Base-by-base conservation (phyloP, 2,329 filamentous ascomycete genomes). In the Fusarium brevicatenulatum region DNA sequence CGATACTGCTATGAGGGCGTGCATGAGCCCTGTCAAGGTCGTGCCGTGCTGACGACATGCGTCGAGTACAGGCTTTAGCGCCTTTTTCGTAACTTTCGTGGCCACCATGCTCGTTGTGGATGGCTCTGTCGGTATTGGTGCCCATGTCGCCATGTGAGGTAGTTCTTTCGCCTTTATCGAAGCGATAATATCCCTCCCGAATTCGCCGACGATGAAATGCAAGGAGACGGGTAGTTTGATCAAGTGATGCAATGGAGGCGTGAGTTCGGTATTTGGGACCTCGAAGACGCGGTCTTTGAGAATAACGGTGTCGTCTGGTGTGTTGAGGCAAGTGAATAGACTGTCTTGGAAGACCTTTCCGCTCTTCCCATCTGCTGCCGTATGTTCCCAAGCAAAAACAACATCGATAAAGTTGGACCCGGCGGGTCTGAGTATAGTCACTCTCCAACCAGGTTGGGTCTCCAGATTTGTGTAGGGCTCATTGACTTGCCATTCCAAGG, bases 321-420 rank as follows among this genome's bases (percentile, higher is more conserved):
- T 12, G 32, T 68, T 72, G 11, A 72, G 56, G 21, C 46, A 40
- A 5, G n/a, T 28, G 4, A 69, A 57, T 0, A 72, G 21, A 21
- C 44, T 72, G 2, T 66, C 43, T 1, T 69, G 64, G 4, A 72
- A 72, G 0, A 72, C 18, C 9, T 61, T 66, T 0, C 70, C 70
- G 18, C 70, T 69, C 5, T 72, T 72, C 1, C 70, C 70, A 32
- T 72, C 70, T 7, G 46, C 70, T 0, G 61, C 25, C 1, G 70
- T 69, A 19, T 72, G 70, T 5, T 72, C 64, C 70, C 70, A 72
- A 2, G 68, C 68, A 47, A 72, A 72, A 5, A 72, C 12, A 3
- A 72, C 3, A 15, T 72, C 70, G 2, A 72, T 34, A 12, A 62
- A 72, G 7, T 46, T 44, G 11, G 32, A 9, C 5, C 43, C 28